Evolutionary conservation across 2,329 filamentous ascomycete species (phyloP), one percentile per base, ranked within the genome.

Genomic region (Venturia effusa): DNA sequence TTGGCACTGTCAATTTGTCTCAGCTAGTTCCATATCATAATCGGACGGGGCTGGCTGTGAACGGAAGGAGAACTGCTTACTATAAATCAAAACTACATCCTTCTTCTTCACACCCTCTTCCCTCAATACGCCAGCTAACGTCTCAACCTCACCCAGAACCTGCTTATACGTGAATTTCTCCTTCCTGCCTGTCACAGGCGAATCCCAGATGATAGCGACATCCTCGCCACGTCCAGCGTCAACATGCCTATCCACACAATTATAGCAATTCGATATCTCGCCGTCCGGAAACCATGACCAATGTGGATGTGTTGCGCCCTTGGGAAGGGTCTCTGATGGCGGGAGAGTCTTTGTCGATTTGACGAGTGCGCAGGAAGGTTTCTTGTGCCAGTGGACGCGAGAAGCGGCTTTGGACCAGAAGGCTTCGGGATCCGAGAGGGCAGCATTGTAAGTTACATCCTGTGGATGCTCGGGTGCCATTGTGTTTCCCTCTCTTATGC

Each of bases 201-300:
- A 93, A 73, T 97, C 92, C 81, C 89, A 97, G 69, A 89, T 84
- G 65, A 97, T 88, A 27, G 92, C 93, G 0, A 87, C 81, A 61
- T 82, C 78, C 57, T 88, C 81, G 17, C 92, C 92, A 68, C 87
- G 80, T n/a, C 92, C 90, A 6, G 84, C 84, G 41, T 83, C 77
- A n/a, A 97, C 91, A 75, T 97, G 92, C 17, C 92, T 83, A 75
- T 96, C 92, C 17, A 97, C 79, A 72, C 91, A 95, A 74, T 97
- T 97, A 79, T 91, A 96, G 68, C 89, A 91, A 0, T 91, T 96
- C 45, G 89, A 94, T 69, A 97, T 89, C 77, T 94, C 86, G 67
- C 92, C 93, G 67, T 86, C 90, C 0, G 89, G 84, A 69, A 96
- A 97, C 93, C 93, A 97, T 67, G 85, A 84, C 92, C 92, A 97